Evolutionary conservation across 441 rosid genomes (phyloP).

Genomic region (Gossypium laxum): DNA sequence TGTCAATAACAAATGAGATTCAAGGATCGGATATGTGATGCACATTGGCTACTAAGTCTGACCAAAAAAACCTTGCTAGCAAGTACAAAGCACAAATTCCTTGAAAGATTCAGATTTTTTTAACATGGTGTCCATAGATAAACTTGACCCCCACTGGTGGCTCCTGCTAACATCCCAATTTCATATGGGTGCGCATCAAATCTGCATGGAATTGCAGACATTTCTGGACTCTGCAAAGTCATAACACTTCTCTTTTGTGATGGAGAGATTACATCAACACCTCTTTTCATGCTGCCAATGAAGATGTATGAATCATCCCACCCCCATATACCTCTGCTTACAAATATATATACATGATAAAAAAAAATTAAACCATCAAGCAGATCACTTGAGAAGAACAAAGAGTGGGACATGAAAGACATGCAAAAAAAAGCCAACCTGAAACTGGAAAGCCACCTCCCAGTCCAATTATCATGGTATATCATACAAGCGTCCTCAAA

Average conservation of each 20-base stretch:
- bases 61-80: neutral
- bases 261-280: slow-evolving; percentile 53
- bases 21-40: too few relatives aligned
- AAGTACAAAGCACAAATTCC: neutral
- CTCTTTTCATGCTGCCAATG: slow-evolving; percentile 48
- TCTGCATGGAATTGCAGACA: slow-evolving; percentile 54
- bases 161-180: slow-evolving; percentile 64
- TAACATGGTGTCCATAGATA: slow-evolving; percentile 49
- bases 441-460: slow-evolving; percentile 32
- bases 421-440: slow-evolving; percentile 31
- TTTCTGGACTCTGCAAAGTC: slow-evolving; percentile 35
- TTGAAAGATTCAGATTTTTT: neutral
- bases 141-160: slow-evolving; percentile 65
- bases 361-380: neutral
- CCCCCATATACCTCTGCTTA: slow-evolving; percentile 67
- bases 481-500: slow-evolving; percentile 39
- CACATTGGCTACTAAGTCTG: too few relatives aligned
- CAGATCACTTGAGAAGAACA: neutral
- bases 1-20: too few relatives aligned
- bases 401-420: neutral
- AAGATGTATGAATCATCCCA: slow-evolving; percentile 74
- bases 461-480: slow-evolving; percentile 50
- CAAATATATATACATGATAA: neutral
- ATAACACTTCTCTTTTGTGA: slow-evolving; percentile 22
- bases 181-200: slow-evolving; percentile 51